Percentiles rank a stretch among this genome's conserved stretches.
phyloP scores from a whole-genome alignment of 164 flowering plant species.

The Platanus orientalis region DNA sequence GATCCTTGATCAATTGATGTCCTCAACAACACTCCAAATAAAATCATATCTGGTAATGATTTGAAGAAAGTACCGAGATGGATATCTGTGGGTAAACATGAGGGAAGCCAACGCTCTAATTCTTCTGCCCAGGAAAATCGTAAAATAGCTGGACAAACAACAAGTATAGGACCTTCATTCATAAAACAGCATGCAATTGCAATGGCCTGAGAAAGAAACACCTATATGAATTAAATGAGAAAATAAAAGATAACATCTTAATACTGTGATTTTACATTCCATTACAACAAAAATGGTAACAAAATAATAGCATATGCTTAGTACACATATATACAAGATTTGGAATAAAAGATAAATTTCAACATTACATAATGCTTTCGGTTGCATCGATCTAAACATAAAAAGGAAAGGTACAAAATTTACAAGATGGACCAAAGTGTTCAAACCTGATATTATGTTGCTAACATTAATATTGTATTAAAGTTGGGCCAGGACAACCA shows the following conservation, averaged over 20 bases:
- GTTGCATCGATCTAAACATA: neutral
- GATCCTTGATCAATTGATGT: no score
- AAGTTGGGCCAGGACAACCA: no score
- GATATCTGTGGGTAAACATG: conserved; percentile 74
- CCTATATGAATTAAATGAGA: neutral
- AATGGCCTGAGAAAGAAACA: conserved; percentile 61
- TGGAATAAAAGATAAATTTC: neutral
- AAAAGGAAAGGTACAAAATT: neutral
- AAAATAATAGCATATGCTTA: neutral
- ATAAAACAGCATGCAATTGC: conserved; percentile 85
- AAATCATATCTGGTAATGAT: neutral
- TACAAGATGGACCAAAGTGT: neutral
- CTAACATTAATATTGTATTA: no score
- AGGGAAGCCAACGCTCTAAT: conserved; percentile 92
- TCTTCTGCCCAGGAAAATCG: conserved; percentile 97
- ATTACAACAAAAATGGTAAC: neutral
- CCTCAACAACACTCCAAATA: neutral
- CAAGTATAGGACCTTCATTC: conserved; percentile 80
- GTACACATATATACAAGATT: neutral
- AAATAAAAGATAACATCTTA: conserved; percentile 2
- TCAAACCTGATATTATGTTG: no score
- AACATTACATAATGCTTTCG: neutral
- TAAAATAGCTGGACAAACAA: conserved; percentile 94
- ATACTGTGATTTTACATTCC: neutral
- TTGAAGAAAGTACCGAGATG: conserved; percentile 62